These are phyloP conservation scores for Pseudotulostoma volvatum DNA, from an alignment of 495 filamentous ascomycete species.

Conservation along the genomic window DNA sequence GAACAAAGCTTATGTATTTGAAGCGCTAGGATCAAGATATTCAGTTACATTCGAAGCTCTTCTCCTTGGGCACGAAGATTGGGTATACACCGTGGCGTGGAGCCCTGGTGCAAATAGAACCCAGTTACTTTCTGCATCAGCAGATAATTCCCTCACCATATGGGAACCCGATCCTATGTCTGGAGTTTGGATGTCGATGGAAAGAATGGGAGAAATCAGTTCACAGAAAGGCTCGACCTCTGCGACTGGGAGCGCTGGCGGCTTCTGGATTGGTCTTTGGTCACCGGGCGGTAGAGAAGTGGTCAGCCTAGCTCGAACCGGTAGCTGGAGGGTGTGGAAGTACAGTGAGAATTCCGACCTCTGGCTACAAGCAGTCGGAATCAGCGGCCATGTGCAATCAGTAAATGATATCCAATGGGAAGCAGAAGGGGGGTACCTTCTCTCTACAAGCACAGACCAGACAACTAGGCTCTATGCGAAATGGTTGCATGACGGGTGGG, in stretches of 20 bases:
- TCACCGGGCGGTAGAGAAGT: constrained; percentile 59
- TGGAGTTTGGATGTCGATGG: constrained; percentile 74
- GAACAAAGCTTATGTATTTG: constrained; percentile 70
- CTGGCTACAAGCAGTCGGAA: constrained; percentile 63
- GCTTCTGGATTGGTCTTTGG: constrained; percentile 94
- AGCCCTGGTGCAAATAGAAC: constrained; percentile 35
- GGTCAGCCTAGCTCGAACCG: constrained; percentile 72
- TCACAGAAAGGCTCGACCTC: constrained; percentile 87
- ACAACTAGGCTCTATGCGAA: constrained; percentile 84
- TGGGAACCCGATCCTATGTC: constrained; percentile 74
- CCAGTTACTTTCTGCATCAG: constrained; percentile 78
- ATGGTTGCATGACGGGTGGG: constrained; percentile 42
- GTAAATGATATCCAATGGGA: constrained; percentile 76
- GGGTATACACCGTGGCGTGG: constrained; percentile 86
- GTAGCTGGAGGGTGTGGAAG: constrained; percentile 80
- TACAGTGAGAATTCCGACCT: constrained; percentile 35
- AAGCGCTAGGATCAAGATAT: constrained; percentile 41
- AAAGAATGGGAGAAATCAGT: constrained; percentile 83
- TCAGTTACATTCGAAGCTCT: constrained; percentile 88
- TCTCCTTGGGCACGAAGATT: constrained; percentile 91
- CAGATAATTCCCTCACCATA: constrained; percentile 84
- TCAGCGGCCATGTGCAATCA: constrained; percentile 69
- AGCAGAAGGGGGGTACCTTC: constrained; percentile 61
- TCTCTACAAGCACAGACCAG: constrained; percentile 83
- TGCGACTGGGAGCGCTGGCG: constrained; percentile 86